Base-by-base conservation (phyloP, 2,329 filamentous ascomycete species). In the Paraphaeosphaeria minitans region DNA sequence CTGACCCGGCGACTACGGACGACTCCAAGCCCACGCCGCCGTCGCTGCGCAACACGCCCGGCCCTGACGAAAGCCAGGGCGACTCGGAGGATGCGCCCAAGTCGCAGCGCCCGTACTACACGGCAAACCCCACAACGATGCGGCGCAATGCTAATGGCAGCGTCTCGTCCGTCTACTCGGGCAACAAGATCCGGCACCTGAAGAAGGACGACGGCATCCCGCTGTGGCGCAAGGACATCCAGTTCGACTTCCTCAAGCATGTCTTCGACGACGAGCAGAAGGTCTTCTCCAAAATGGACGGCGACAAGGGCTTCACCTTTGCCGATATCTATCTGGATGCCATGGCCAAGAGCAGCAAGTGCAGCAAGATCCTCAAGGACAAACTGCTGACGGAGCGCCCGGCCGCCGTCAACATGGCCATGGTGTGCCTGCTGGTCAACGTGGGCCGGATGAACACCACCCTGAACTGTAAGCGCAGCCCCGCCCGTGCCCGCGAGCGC, bases 391-490 rank as follows among this genome's bases (percentile, higher is more conserved):
- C 89, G 66, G 95, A 99, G 75, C 89, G 92, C 71, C 89, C 92
- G 64, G 93, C 93, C 22, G 95, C 94, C 37, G 93, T 97, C 76
- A 94, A 92, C 72, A 99, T 99, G 95, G 95, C 95, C 54, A 99
- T 99, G 95, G 94, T 99, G 59, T 99, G 95, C 78, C 81, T 99
- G 65, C 81, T 99, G 69, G 95, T 99, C 75, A 99, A 99, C 73
- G 91, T 99, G 64, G 95, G 95, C 58, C 86, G 95, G 63, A 99
- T 99, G 95, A 99, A 99, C 78, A 99, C 95, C 1, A 99, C 95
- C 0, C 83, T 99, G 49, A 99, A 99, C 74, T 98, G 93, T 97
- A 82, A 74, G 87, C 77, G 9, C 48, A 41, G 19, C 16, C n/a
- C 31, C 31, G 58, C 13, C 29, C 51, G 46, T 41, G 29, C 49